Evolutionary conservation across 2,329 filamentous ascomycete species (phyloP), one percentile per base, ranked within the genome.

Genomic region (Periconia macrospinosa): DNA sequence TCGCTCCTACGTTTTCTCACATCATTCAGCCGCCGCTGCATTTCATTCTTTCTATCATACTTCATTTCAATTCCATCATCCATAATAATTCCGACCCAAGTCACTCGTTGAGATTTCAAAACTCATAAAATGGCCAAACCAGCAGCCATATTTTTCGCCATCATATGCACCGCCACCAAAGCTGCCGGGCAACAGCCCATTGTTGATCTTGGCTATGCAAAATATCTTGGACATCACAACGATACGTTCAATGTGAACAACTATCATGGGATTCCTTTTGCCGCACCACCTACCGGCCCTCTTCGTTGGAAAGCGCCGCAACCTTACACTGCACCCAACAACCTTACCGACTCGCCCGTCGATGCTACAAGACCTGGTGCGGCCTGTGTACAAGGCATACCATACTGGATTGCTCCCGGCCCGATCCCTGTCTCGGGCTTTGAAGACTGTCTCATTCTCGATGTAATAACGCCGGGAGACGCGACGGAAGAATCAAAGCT

Each of bases 391-490:
- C 68, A 70, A 53, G 62, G 62, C 6, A 50, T 45, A 33, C 60
- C 68, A 3, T 54, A 48, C 23, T 60, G 58, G 58, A 52, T 43
- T 14, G 18, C 17, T n/a, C 45, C 43, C 2, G 54, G 40, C 6
- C 41, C 49, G 8, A 33, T 51, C 11, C 49, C 46, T 19, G 30
- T 41, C 17, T 19, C 30, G 8, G 54, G 54, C 3, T 56, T 50
- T 10, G 70, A 75, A 49, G 69, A 75, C 53, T 75, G 72, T 55
- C 48, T 75, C 23, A 49, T 69, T 3, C 54, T 73, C 2, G 65
- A 75, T 53, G 60, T 74, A 2, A 56, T 65, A n/a, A 57, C 55
- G 3, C 72, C 72, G 15, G 54, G 45, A 11, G 53, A 62, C 11
- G 63, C 66, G 2, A 57, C 50, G 2, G 47, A 50, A 13, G 53